These are phyloP conservation scores for Candida ulmi DNA, from an alignment of 805 yeast genomes.

Conservation along the genomic window DNA sequence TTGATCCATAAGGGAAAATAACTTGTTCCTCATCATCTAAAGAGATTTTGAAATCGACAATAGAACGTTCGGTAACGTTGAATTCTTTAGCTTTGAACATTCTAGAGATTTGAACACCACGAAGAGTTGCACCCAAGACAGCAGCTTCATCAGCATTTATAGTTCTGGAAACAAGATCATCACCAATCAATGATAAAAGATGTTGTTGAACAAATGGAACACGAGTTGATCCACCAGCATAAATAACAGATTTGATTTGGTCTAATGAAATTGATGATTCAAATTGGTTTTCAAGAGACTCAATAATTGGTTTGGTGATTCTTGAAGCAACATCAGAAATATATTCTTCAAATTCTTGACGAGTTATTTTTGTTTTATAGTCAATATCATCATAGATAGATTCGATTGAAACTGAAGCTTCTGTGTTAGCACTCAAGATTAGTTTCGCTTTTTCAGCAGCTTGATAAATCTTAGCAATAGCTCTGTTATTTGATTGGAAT, in stretches of 20 bases:
- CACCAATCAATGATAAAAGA: slow-evolving; percentile 48
- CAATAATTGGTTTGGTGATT: slow-evolving; percentile 48
- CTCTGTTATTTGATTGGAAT: slow-evolving; percentile 44
- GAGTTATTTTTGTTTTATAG: slow-evolving; percentile 57
- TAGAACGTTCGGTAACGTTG: slow-evolving; percentile 49
- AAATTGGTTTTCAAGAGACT: slow-evolving; percentile 38
- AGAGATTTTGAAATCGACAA: slow-evolving; percentile 40
- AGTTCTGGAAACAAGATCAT: slow-evolving; percentile 62
- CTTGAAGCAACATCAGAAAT: slow-evolving; percentile 37
- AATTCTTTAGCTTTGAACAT: slow-evolving; percentile 61
- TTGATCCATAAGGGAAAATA: slow-evolving; percentile 45
- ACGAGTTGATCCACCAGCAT: slow-evolving; percentile 88
- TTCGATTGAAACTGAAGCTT: slow-evolving; percentile 73
- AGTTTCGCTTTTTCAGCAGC: slow-evolving; percentile 87
- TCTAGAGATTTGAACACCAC: slow-evolving; percentile 72
- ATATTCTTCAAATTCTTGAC: slow-evolving; percentile 74
- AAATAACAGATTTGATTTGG: slow-evolving; percentile 59
- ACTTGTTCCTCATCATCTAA: slow-evolving; percentile 23
- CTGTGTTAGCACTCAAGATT: slow-evolving; percentile 82
- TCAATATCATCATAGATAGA: slow-evolving; percentile 69
- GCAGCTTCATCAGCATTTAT: slow-evolving; percentile 96
- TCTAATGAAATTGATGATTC: slow-evolving; percentile 23
- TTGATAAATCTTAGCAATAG: slow-evolving; percentile 65
- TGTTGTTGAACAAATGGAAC: slow-evolving; percentile 79
- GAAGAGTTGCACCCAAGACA: slow-evolving; percentile 81